Evolutionary conservation across 345 rosid genomes (phyloP).

Genomic region (Geranium rotundifolium): DNA sequence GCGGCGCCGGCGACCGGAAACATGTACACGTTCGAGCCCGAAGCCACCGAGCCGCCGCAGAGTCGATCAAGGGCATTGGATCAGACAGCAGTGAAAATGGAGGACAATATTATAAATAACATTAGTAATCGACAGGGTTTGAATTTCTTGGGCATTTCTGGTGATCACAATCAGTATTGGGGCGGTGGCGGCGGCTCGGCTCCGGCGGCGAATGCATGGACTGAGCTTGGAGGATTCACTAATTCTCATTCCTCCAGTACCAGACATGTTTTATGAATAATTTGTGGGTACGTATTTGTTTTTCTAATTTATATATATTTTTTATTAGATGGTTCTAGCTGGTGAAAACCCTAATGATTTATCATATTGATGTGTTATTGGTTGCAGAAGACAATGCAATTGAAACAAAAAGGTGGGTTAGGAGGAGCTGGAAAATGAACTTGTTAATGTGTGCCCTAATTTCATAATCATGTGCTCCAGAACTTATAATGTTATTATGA

Average conservation of each 20-base stretch:
- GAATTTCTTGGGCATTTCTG: conserved; percentile 27
- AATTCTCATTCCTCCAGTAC: conserved; percentile 27
- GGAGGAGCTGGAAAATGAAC: too few species aligned
- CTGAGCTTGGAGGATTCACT: conserved; percentile 31
- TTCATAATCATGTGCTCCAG: too few species aligned
- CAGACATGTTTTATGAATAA: conserved; percentile 34
- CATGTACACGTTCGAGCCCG: conserved; percentile 23
- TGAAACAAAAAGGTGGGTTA: too few species aligned
- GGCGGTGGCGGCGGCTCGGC: conserved; percentile 1
- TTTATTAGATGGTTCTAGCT: too few species aligned
- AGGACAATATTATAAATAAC: conserved; percentile 21
- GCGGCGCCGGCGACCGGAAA: conserved; percentile 14
- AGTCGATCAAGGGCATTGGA: conserved; percentile 22
- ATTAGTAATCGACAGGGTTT: conserved; percentile 11
- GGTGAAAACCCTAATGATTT: too few species aligned
- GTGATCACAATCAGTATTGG: conserved; percentile 27
- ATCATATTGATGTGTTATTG: too few species aligned
- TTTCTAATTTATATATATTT: too few species aligned
- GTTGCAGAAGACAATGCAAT: too few species aligned
- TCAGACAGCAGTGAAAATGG: conserved; percentile 27
- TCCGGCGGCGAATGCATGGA: conserved; percentile 44
- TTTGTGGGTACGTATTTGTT: too few species aligned
- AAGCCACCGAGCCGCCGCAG: conserved; percentile 13
- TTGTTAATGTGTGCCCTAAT: too few species aligned
- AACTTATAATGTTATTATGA: too few species aligned